Evolutionary conservation across 768 basidiomycete genomes (phyloP).

Genomic region (Leccinum imitatum): DNA sequence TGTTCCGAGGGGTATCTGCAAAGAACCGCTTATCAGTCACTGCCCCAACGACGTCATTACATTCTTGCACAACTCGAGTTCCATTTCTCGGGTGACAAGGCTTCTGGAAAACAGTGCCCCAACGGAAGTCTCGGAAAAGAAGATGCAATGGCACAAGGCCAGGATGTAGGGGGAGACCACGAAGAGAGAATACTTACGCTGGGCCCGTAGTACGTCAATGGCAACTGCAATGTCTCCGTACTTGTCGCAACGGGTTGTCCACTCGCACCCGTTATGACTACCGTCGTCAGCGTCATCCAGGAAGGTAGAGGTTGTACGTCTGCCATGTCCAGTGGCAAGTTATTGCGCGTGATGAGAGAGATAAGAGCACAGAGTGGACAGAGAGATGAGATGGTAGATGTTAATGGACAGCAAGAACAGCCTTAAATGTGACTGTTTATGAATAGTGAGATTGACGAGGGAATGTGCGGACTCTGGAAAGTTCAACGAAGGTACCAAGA

Average conservation of each 20-base stretch:
- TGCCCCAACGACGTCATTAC: conserved; percentile 9
- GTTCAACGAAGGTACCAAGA: not conserved
- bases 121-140: not conserved
- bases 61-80: conserved; percentile 1
- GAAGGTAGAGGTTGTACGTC: conserved; percentile 67
- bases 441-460: conserved; percentile 14
- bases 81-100: not conserved
- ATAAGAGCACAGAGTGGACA: conserved; percentile 10
- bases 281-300: conserved; percentile 63
- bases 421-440: conserved; percentile 2
- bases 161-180: not conserved
- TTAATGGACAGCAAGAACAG: conserved; percentile 5
- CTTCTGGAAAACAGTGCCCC: not conserved
- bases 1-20: conserved; percentile 71
- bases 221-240: conserved; percentile 60
- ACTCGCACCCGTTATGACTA: conserved; percentile 50
- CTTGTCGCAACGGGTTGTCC: conserved; percentile 57
- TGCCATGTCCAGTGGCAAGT: conserved; percentile 25
- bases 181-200: conserved; percentile 52
- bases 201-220: conserved; percentile 81
- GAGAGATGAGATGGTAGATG: conserved; percentile 5
- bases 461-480: conserved; percentile 28
- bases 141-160: not conserved
- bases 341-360: not conserved
- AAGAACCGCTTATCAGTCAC: conserved; percentile 13